These are phyloP conservation scores for Opeltia flavorubescens DNA, from an alignment of 495 filamentous ascomycete species.

Conservation along the genomic window DNA sequence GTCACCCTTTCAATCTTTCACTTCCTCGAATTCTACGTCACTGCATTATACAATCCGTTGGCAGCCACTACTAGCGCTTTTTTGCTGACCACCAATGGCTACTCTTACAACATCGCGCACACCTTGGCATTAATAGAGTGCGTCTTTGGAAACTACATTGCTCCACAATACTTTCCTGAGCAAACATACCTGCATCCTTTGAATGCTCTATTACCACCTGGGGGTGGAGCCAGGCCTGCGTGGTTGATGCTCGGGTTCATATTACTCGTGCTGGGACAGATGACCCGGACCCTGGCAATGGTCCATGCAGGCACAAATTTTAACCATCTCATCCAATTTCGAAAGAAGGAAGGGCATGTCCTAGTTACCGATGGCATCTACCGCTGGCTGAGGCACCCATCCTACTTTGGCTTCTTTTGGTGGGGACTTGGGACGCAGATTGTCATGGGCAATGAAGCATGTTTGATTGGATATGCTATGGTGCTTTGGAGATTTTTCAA, in stretches of 20 bases:
- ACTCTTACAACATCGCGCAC: slow-evolving; percentile 74
- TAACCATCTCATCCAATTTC: slow-evolving; percentile 70
- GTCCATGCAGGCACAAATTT: slow-evolving; percentile 79
- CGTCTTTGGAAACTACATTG: slow-evolving; percentile 40
- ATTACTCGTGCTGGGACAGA: slow-evolving; percentile 58
- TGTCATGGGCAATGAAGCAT: slow-evolving; percentile 70
- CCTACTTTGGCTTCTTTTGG: slow-evolving; percentile 97
- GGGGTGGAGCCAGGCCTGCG: slow-evolving; percentile 2
- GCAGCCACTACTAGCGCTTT: slow-evolving; percentile 61
- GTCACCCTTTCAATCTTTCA: slow-evolving; percentile 68
- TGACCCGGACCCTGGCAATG: slow-evolving; percentile 66
- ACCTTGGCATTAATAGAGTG: slow-evolving; percentile 57
- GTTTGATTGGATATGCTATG: slow-evolving; percentile 55
- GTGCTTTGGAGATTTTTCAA: slow-evolving; percentile 80
- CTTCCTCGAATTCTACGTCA: slow-evolving; percentile 89
- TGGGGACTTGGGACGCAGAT: slow-evolving; percentile 93
- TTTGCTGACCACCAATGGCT: slow-evolving; percentile 74
- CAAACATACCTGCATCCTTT: background rate
- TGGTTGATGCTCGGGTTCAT: slow-evolving; percentile 39
- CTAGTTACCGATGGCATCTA: slow-evolving; percentile 68
- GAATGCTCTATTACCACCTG: slow-evolving; percentile 16
- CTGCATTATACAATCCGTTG: slow-evolving; percentile 66
- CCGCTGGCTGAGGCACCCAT: slow-evolving; percentile 58
- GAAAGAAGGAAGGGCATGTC: slow-evolving; percentile 49
- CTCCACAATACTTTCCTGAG: slow-evolving; percentile 31